phyloP scores from a whole-genome alignment of 345 rosid genomes.

The Brassica rapa region DNA sequence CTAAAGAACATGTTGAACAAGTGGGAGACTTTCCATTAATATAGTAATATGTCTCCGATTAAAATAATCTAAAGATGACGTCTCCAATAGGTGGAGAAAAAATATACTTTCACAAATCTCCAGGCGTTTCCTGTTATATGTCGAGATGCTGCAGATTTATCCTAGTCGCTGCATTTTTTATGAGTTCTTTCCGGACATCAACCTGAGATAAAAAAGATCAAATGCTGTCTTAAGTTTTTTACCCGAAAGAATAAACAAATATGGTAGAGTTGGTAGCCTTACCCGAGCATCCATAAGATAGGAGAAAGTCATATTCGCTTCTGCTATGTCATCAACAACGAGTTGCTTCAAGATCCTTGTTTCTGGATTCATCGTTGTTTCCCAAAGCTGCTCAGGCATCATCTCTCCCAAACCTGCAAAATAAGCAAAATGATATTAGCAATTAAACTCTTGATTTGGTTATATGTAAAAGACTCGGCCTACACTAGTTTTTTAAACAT shows the following conservation, averaged over 20 bases:
- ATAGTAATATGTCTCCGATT: too few relatives aligned
- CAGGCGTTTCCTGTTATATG: constrained; percentile 44
- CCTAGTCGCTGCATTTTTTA: constrained; percentile 59
- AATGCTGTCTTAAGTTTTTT: background rate
- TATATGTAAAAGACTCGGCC: background rate
- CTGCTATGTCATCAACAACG: constrained; percentile 34
- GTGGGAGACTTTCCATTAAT: too few relatives aligned
- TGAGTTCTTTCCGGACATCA: constrained; percentile 79
- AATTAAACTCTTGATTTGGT: constrained; percentile 5
- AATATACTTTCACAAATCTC: too few relatives aligned
- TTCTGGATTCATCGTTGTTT: too few relatives aligned
- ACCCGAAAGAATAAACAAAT: background rate
- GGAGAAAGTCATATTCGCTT: constrained; percentile 71
- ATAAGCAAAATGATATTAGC: background rate
- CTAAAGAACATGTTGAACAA: too few relatives aligned
- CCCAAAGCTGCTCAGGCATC: too few relatives aligned
- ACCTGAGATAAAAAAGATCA: constrained; percentile 47
- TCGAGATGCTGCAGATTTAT: constrained; percentile 66
- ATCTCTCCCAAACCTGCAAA: too few relatives aligned
- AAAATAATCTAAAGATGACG: too few relatives aligned
- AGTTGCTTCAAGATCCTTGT: too few relatives aligned
- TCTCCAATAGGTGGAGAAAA: too few relatives aligned
- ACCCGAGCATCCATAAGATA: constrained; percentile 96
- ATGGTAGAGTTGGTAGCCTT: constrained; percentile 20
- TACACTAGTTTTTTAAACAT: background rate